Conservation (phyloP, 192 early-diverging fungal species). For the Linnemannia elongata region DNA sequence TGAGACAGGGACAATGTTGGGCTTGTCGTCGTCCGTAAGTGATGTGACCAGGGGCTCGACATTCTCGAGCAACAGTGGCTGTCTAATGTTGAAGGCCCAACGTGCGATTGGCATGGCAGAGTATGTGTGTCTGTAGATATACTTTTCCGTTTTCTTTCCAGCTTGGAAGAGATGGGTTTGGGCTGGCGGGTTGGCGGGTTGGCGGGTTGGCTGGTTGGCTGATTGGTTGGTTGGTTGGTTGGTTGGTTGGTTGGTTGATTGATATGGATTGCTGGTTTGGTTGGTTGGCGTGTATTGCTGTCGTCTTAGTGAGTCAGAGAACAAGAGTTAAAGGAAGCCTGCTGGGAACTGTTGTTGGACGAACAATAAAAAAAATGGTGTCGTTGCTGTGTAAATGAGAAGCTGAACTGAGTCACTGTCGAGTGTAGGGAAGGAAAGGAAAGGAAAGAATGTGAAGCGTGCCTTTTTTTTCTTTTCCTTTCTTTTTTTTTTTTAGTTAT, state of each 20-base stretch:
- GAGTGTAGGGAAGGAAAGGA: not conserved
- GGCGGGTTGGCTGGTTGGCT: not conserved
- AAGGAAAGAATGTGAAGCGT: not conserved
- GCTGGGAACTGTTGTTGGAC: not conserved
- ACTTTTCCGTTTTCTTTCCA: not conserved
- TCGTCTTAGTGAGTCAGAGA: not conserved
- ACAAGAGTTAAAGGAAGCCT: not conserved
- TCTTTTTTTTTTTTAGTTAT: not conserved
- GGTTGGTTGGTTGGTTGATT: not conserved
- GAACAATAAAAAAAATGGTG: no score
- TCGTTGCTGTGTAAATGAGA: not conserved
- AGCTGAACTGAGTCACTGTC: not conserved
- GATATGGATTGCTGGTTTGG: not conserved
- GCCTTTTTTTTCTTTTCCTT: not conserved
- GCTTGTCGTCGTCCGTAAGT: constrained; percentile 26
- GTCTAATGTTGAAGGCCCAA: constrained; percentile 55
- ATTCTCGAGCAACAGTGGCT: constrained; percentile 43
- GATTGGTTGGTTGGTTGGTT: not conserved
- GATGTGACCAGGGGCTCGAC: constrained; percentile 44
- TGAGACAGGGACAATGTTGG: constrained; percentile 43
- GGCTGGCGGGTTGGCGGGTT: not conserved
- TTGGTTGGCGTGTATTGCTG: not conserved
- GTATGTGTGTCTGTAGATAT: not conserved
- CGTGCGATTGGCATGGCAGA: constrained; percentile 37
- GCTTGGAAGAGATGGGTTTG: not conserved